phyloP scores from a whole-genome alignment of 805 yeast genomes.

The Saturnispora diversa region DNA sequence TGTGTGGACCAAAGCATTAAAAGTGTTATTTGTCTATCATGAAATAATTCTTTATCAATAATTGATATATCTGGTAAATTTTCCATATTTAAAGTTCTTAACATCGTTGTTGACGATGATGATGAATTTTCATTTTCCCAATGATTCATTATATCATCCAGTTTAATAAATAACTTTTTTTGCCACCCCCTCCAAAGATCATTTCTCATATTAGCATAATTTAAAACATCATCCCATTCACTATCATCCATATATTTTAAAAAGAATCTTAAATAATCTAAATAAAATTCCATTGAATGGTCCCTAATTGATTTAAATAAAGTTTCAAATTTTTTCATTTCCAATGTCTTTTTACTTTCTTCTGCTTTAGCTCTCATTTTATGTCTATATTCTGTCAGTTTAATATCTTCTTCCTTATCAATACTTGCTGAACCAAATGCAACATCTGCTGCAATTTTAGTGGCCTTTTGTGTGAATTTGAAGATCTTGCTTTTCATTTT shows the following conservation, averaged over 20 bases:
- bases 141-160: constrained; percentile 16
- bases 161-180: constrained; percentile 16
- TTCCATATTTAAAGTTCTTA: not conserved
- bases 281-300: constrained; percentile 20
- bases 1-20: constrained; percentile 28
- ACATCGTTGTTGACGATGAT: not conserved
- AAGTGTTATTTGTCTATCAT: constrained; percentile 25
- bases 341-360: constrained; percentile 14
- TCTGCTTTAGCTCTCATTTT: constrained; percentile 5
- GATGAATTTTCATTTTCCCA: constrained; percentile 15
- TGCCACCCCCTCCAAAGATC: constrained; percentile 28
- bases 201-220: constrained; percentile 27
- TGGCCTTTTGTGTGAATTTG: constrained; percentile 24
- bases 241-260: constrained; percentile 28
- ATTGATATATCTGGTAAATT: constrained; percentile 17
- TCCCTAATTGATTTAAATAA: constrained; percentile 16
- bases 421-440: constrained; percentile 25
- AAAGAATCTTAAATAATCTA: constrained; percentile 27
- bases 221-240: constrained; percentile 26
- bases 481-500: constrained; percentile 12
- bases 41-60: constrained; percentile 20
- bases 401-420: not conserved
- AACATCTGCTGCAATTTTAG: constrained; percentile 26
- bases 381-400: constrained; percentile 2
- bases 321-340: constrained; percentile 16